Conservation (phyloP, 352 stramenopile genomes). For the Plasmopara muralis region DNA sequence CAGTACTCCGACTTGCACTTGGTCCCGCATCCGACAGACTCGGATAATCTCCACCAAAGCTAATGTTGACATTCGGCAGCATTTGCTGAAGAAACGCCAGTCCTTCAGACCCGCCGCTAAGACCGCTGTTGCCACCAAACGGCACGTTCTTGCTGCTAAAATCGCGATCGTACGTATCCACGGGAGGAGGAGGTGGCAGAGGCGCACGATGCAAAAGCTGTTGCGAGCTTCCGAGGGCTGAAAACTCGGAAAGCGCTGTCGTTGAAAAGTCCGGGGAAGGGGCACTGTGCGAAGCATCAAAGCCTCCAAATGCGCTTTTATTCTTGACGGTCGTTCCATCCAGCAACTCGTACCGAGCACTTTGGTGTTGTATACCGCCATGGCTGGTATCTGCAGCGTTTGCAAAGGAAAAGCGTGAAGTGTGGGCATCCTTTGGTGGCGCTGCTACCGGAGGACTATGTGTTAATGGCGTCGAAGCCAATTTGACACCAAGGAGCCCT, state of each 20-base stretch:
- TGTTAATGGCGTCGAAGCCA: constrained; percentile 40
- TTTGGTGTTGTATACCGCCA: constrained; percentile 1
- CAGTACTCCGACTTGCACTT: constrained; percentile 8
- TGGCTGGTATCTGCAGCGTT: constrained; percentile 36
- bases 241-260: constrained; percentile 33
- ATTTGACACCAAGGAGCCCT: constrained; percentile 51
- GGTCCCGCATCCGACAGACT: constrained; percentile 10
- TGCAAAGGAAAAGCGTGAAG: constrained; percentile 79
- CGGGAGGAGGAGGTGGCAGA: constrained; percentile 18
- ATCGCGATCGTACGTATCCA: constrained; percentile 27
- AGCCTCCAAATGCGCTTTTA: constrained; percentile 22
- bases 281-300: constrained; percentile 14
- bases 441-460: constrained; percentile 23
- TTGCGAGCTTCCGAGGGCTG: constrained; percentile 30
- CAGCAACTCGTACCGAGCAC: constrained; percentile 24
- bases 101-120: constrained; percentile 22
- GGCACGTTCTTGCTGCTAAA: constrained; percentile 23
- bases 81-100: constrained; percentile 83
- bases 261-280: constrained; percentile 26
- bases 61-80: constrained; percentile 86
- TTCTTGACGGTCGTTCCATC: constrained; percentile 28
- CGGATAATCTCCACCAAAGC: constrained; percentile 66
- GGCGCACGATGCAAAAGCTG: constrained; percentile 11
- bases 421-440: constrained; percentile 34
- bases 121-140: constrained; percentile 7